phyloP scores from a whole-genome alignment of 2,329 filamentous ascomycete species.

The Fragosphaeria purpurea region DNA sequence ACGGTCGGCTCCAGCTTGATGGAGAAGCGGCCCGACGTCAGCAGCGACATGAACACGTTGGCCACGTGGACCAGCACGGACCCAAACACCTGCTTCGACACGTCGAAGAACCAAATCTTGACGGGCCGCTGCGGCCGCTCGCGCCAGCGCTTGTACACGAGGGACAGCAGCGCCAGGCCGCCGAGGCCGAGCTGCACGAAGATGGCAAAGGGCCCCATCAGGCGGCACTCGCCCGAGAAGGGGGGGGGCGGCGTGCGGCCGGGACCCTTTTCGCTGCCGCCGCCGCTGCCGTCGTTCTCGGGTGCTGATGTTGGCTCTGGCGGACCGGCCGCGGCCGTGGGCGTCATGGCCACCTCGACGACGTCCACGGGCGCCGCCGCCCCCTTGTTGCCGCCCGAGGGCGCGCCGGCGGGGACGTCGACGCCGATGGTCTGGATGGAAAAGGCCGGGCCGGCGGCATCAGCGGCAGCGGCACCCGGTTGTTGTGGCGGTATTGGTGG shows the following conservation, averaged over 20 bases:
- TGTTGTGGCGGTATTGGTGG: background rate
- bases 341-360: slow-evolving; percentile 13
- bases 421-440: slow-evolving; percentile 11
- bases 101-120: slow-evolving; percentile 98
- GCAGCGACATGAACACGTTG: slow-evolving; percentile 93
- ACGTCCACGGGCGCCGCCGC: background rate
- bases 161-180: slow-evolving; percentile 66
- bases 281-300: background rate
- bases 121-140: slow-evolving; percentile 85
- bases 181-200: slow-evolving; percentile 83
- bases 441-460: background rate
- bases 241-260: slow-evolving; percentile 16
- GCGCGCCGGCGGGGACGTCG: background rate
- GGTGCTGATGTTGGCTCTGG: background rate
- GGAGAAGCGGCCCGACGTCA: slow-evolving; percentile 76
- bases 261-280: slow-evolving; percentile 4
- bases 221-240: slow-evolving; percentile 67
- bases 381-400: background rate
- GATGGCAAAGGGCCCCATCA: slow-evolving; percentile 85
- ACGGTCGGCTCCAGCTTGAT: slow-evolving; percentile 45
- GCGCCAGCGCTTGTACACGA: slow-evolving; percentile 89
- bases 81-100: slow-evolving; percentile 92
- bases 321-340: slow-evolving; percentile 3
- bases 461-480: background rate
- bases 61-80: slow-evolving; percentile 83